Evolutionary conservation across 129 eudicot genomes (phyloP).

Genomic region (Dittrichia graveolens): DNA sequence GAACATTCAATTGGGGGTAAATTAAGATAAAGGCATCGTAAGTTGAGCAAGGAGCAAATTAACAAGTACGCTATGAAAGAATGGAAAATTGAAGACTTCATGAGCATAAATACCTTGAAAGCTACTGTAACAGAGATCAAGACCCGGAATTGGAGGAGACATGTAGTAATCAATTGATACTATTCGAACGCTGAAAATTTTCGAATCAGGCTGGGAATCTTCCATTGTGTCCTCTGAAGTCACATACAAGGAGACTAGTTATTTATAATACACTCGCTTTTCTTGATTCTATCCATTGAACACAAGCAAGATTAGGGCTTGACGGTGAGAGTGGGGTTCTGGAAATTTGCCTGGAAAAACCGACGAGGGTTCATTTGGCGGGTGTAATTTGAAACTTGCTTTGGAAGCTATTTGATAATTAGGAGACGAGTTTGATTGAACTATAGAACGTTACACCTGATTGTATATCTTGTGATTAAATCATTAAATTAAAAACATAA

Average conservation of each 20-base stretch:
- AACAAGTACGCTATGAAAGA: background rate
- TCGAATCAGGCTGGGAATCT: slow-evolving; percentile 47
- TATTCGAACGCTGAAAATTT: slow-evolving; percentile 73
- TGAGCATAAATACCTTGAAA: slow-evolving; percentile 63
- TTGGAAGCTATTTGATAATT: background rate
- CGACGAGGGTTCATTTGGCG: slow-evolving; percentile 33
- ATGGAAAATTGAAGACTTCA: background rate
- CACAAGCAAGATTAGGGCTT: slow-evolving; percentile 27
- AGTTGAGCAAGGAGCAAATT: background rate
- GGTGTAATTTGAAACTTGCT: slow-evolving; percentile 19
- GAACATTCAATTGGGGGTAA: background rate
- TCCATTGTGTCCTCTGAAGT: slow-evolving; percentile 39
- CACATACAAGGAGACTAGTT: background rate
- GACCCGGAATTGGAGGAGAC: slow-evolving; percentile 73
- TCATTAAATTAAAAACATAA: too few relatives aligned
- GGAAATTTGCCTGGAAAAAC: slow-evolving; percentile 12
- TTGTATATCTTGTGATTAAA: too few relatives aligned
- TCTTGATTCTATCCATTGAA: background rate
- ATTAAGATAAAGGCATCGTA: background rate
- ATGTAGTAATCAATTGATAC: slow-evolving; percentile 89
- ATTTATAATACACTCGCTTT: background rate
- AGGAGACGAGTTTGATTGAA: too few relatives aligned
- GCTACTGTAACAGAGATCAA: slow-evolving; percentile 70
- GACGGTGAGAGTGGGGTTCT: background rate
- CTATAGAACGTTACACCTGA: too few relatives aligned